These are phyloP conservation scores for Trichoderma afroharzianum DNA, from an alignment of 2,329 filamentous ascomycete species.

Conservation along the genomic window DNA sequence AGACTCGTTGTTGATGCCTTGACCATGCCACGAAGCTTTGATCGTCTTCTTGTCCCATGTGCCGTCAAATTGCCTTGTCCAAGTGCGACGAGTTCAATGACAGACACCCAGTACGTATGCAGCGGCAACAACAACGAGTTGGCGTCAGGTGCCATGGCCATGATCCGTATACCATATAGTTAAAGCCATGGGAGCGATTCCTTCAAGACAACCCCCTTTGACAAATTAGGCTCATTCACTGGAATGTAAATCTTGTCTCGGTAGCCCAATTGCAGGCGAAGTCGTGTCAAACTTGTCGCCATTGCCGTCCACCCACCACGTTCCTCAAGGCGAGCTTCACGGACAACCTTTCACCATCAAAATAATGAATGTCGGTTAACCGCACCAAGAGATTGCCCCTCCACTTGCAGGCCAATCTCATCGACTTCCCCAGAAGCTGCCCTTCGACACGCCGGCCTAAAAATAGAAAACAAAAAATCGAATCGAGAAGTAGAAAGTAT, in stretches of 20 bases:
- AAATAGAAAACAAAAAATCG: slow-evolving; percentile 23
- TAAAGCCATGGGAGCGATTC: background rate
- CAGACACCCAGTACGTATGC: background rate
- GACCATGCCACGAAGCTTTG: background rate
- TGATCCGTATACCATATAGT: background rate
- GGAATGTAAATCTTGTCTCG: background rate
- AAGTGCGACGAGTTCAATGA: background rate
- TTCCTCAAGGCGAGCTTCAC: background rate
- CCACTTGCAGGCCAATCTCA: background rate
- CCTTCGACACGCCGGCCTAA: slow-evolving; percentile 27
- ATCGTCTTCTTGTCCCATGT: background rate
- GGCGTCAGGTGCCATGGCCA: background rate
- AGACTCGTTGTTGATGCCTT: background rate
- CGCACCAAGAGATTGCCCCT: background rate
- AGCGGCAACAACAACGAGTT: background rate
- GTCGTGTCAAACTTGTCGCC: background rate
- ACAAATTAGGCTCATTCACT: background rate
- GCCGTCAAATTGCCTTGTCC: background rate
- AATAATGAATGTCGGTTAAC: background rate
- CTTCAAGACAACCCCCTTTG: background rate
- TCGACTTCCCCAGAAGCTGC: slow-evolving; percentile 36
- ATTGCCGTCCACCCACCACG: background rate
- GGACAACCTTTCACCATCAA: background rate
- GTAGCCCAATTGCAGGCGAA: background rate
- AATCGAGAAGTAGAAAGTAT: slow-evolving; percentile 18